phyloP scores from a whole-genome alignment of 441 rosid genomes.

The Eruca vesicaria region DNA sequence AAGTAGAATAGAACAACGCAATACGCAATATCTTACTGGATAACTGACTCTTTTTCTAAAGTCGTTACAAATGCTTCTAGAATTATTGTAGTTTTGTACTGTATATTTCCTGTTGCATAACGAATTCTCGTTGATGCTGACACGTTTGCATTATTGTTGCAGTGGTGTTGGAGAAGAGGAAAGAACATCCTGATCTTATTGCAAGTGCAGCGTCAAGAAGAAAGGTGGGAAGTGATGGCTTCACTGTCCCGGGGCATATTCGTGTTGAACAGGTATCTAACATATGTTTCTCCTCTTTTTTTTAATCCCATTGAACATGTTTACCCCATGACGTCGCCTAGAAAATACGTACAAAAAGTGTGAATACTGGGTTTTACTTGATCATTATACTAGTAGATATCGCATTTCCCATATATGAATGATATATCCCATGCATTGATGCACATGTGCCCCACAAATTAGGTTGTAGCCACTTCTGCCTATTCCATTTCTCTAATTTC shows the following conservation, averaged over 20 bases:
- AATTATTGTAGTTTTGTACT: slow-evolving; percentile 4
- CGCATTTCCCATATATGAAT: neutral
- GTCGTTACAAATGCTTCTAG: slow-evolving; percentile 2
- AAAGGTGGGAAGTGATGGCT: slow-evolving; percentile 32
- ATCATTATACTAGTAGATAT: neutral
- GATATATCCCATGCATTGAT: neutral
- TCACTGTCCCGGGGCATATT: slow-evolving; percentile 25
- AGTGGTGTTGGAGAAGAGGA: slow-evolving; percentile 54
- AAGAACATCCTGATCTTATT: slow-evolving; percentile 44
- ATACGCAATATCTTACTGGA: neutral
- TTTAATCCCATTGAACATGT: neutral
- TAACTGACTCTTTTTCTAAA: neutral
- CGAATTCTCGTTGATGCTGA: slow-evolving; percentile 3
- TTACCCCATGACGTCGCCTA: neutral
- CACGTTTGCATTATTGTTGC: slow-evolving; percentile 21
- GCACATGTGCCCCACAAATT: slow-evolving; percentile 6
- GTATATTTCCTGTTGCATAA: neutral
- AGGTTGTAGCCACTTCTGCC: neutral
- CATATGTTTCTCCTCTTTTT: neutral
- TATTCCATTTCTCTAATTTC: slow-evolving; percentile 2
- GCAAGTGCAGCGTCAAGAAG: slow-evolving; percentile 42
- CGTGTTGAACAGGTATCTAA: slow-evolving; percentile 41
- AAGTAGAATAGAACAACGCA: neutral
- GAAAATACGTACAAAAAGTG: neutral
- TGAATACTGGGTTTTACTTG: neutral